Percentiles rank a stretch among this genome's conserved stretches.
Evolutionary conservation across 2,329 filamentous ascomycete genomes (phyloP).

Genomic region (Fonsecaea nubica): DNA sequence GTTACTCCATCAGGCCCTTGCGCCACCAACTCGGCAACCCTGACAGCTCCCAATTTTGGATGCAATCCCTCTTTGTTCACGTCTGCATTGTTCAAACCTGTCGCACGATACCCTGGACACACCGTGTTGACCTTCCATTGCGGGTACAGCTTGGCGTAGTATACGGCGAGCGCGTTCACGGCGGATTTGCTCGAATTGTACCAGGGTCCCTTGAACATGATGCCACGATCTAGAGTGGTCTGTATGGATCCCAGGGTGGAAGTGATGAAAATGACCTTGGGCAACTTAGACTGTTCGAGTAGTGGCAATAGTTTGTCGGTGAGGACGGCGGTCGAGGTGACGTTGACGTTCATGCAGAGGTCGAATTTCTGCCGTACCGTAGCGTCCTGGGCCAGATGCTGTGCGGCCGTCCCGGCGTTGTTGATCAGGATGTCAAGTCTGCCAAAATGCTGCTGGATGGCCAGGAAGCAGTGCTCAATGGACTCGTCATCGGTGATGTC

Average conservation of each 20-base stretch:
- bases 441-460: conserved; percentile 45
- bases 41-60: conserved; percentile 33
- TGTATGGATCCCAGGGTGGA: conserved; percentile 30
- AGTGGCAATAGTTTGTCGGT: conserved; percentile 36
- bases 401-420: conserved; percentile 44
- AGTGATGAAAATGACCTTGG: conserved; percentile 38
- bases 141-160: conserved; percentile 36
- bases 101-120: conserved; percentile 37
- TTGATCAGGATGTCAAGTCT: conserved; percentile 48
- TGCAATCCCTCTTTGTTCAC: conserved; percentile 33
- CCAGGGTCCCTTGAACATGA: conserved; percentile 19
- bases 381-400: conserved; percentile 24
- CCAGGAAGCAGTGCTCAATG: conserved; percentile 44
- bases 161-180: conserved; percentile 34
- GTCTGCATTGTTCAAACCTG: conserved; percentile 25
- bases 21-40: conserved; percentile 35
- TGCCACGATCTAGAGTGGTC: conserved; percentile 22
- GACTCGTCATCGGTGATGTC: conserved; percentile 46
- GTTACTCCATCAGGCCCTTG: conserved; percentile 34
- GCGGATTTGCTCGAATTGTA: conserved; percentile 37
- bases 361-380: conserved; percentile 38
- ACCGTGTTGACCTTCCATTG: conserved; percentile 37
- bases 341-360: conserved; percentile 40
- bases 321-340: conserved; percentile 37
- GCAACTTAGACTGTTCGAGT: conserved; percentile 34